Base-by-base conservation (phyloP, 805 yeast genomes). In the Yarrowia deformans region DNA sequence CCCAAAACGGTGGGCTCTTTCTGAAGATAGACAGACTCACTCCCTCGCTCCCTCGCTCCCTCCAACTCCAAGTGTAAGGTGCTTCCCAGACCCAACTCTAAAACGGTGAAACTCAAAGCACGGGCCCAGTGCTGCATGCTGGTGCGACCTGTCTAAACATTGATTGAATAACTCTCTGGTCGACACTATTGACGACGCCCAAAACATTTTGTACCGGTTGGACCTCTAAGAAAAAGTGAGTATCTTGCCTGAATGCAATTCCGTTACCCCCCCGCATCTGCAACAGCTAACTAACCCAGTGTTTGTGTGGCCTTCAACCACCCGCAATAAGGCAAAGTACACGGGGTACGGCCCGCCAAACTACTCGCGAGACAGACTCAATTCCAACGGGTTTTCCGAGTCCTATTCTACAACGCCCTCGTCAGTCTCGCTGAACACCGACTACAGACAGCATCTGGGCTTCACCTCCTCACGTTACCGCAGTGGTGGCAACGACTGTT, bases 231-330 rank as follows among this genome's bases (percentile, higher is more conserved):
- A 37, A 49, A 9, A 55, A 40, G 64, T 42, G 64, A 56, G 64
- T 56, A 56, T 29, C 32, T 7, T 23, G 29, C 29, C 29, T 4
- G 29, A 23, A 23, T 23, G 29, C 29, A 23, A 23, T 23, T 23
- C 4, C 4, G 29, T 4, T 23, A 23, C 29, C 2, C 29, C 29
- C 29, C 29, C 29, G 29, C n/a, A 23, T 23, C 4, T 4, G 29
- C 29, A 23, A 23, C 29, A 23, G 29, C 29, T 34, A 14, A 39
- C 66, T 60, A 60, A 60, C 66, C 16, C 66, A 60, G 66, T 60
- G 66, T 60, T 60, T 60, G 66, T 60, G 14, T 60, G 66, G 66
- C 52, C 66, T 37, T 60, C 66, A 14, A 43, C 66, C 40, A 60
- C 66, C 34, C 66, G 66, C 39, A 60, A 45, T 42, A 60, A 60